Base-by-base conservation (phyloP, 2,329 filamentous ascomycete genomes). In the Arthrobotrys conoides region DNA sequence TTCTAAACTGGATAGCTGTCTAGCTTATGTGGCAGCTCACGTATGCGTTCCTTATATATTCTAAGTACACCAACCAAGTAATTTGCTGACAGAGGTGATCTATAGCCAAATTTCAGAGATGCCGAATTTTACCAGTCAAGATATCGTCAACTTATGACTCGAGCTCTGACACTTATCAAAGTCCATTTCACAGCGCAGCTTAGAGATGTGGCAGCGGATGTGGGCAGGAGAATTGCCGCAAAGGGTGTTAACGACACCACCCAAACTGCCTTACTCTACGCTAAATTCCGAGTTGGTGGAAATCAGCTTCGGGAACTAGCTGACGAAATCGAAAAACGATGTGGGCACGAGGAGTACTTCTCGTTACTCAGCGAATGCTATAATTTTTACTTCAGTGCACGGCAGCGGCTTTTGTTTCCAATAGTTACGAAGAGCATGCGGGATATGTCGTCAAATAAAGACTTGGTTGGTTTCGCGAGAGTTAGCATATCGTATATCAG, bases 1-100 rank as follows among this genome's bases (percentile, higher is more conserved):
- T 61, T 88, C 89, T 57, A 95, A 93, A 80, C 87, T 99, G 63
- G 94, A 98, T 84, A 90, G 93, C 67, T 99, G 95, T 83, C 90
- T 99, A 81, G 91, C 91, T 33, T 98, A 98, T 83, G 97, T 98
- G 94, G 89, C 92, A 78, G 88, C 89, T 66, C 93, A 97, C 86
- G 92, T 94, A 85, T 84, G 91, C 57, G 30, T 20, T 53, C 18
- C 36, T 6, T 12, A 5, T 30, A 27, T 30, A 44, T 18, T 2
- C 44, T 5, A 24, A 18, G 1, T 18, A n/a, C 38, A 67, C 46
- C 14, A 38, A 65, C 51, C 77, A 20, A 24, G n/a, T 22, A 10
- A 2, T 9, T 59, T 18, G 38, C 70, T 67, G 44, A 61, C 20
- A 5, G 5, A 6, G 10, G 20, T 9, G 24, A 65, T 14, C 20